phyloP scores from a whole-genome alignment of 2,329 filamentous ascomycete species.

The Ascocoryne sarcoides region DNA sequence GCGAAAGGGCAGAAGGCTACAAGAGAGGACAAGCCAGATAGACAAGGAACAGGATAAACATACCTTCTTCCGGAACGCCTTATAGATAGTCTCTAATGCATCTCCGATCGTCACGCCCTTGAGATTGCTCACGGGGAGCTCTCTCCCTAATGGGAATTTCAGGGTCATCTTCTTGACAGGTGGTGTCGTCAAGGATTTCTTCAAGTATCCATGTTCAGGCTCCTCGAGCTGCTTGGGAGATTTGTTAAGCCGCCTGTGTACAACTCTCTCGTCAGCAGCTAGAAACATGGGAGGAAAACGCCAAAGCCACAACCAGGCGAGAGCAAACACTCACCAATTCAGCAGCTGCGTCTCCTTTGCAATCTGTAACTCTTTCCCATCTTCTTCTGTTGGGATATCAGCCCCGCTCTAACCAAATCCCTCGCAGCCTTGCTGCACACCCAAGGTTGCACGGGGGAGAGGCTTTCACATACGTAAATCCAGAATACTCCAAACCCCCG shows the following conservation, averaged over 20 bases:
- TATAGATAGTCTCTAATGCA: conserved; percentile 89
- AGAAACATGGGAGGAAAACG: background rate
- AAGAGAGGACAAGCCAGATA: no score
- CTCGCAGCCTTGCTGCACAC: conserved; percentile 1
- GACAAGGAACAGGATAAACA: conserved; percentile 27
- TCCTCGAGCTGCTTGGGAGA: conserved; percentile 73
- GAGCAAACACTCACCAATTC: conserved; percentile 54
- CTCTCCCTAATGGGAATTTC: conserved; percentile 78
- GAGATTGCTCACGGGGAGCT: conserved; percentile 82
- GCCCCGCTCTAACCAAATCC: background rate
- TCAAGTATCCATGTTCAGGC: conserved; percentile 58
- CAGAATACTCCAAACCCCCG: conserved; percentile 72
- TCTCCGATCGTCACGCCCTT: conserved; percentile 98
- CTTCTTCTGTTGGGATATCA: conserved; percentile 49
- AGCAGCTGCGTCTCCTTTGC: conserved; percentile 78
- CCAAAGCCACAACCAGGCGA: no score
- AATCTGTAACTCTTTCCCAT: conserved; percentile 62
- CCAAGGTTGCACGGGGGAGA: no score
- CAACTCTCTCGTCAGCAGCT: no score
- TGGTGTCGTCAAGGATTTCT: conserved; percentile 70
- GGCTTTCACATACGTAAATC: conserved; percentile 89
- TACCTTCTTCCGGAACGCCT: conserved; percentile 95
- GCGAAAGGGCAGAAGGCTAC: background rate
- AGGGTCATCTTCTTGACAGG: conserved; percentile 92
- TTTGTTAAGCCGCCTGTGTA: conserved; percentile 84